phyloP scores from a whole-genome alignment of 2,329 filamentous ascomycete genomes.

The Verticillium nonalfalfae region DNA sequence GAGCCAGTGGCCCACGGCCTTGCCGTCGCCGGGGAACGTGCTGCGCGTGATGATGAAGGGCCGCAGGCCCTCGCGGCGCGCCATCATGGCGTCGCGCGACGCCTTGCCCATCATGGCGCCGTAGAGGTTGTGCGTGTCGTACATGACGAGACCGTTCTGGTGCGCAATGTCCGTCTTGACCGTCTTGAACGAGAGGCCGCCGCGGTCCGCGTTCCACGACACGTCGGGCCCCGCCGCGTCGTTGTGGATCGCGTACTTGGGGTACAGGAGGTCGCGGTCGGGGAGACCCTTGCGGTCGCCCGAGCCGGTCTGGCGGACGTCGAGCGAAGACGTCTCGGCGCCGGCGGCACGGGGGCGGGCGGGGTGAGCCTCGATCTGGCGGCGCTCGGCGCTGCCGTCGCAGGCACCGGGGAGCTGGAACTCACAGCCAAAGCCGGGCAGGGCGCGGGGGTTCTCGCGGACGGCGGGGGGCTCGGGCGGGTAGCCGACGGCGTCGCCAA shows the following conservation, averaged over 20 bases:
- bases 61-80: slow-evolving; percentile 59
- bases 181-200: slow-evolving; percentile 48
- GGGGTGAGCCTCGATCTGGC: neutral
- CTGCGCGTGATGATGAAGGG: slow-evolving; percentile 82
- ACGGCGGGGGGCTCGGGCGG: slow-evolving; percentile 60
- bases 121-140: slow-evolving; percentile 79
- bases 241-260: slow-evolving; percentile 13
- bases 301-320: neutral
- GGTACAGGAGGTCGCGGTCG: slow-evolving; percentile 13
- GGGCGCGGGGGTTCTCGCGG: slow-evolving; percentile 53
- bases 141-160: slow-evolving; percentile 61
- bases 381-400: neutral
- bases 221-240: neutral
- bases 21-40: slow-evolving; percentile 72
- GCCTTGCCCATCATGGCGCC: slow-evolving; percentile 29
- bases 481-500: slow-evolving; percentile 28
- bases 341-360: neutral
- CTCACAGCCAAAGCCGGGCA: slow-evolving; percentile 46
- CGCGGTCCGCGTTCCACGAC: slow-evolving; percentile 18
- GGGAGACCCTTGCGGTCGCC: slow-evolving; percentile 13
- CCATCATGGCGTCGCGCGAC: slow-evolving; percentile 64
- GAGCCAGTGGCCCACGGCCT: slow-evolving; percentile 76
- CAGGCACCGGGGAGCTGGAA: slow-evolving; percentile 18
- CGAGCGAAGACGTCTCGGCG: neutral
- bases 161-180: slow-evolving; percentile 63